These are phyloP conservation scores for Amanita phalloides DNA, from an alignment of 768 basidiomycete species.

Conservation along the genomic window DNA sequence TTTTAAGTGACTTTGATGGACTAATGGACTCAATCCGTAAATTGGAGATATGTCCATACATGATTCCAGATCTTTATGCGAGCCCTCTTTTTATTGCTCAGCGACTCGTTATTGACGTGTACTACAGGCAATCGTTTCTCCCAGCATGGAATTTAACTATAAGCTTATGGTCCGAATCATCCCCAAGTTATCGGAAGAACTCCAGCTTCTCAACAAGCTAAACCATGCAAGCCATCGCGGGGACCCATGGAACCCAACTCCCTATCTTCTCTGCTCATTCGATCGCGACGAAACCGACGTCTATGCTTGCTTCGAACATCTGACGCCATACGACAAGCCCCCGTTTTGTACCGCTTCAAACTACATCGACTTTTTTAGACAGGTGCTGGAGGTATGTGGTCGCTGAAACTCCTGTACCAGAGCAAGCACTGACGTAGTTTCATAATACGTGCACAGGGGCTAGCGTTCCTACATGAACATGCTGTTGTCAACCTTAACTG, in stretches of 20 bases:
- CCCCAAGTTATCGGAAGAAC: conserved; percentile 23
- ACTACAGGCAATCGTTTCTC: conserved; percentile 18
- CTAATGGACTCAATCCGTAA: conserved; percentile 14
- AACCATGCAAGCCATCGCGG: conserved; percentile 31
- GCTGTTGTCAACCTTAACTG: conserved; percentile 25
- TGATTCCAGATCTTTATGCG: not conserved
- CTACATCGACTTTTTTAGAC: conserved; percentile 40
- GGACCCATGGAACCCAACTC: conserved; percentile 47
- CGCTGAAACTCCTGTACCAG: not conserved
- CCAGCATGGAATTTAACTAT: conserved; percentile 12
- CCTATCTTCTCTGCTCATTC: conserved; percentile 32
- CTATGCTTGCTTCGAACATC: conserved; percentile 33
- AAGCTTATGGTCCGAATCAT: conserved; percentile 32
- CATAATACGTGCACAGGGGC: conserved; percentile 17
- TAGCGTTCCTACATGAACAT: conserved; percentile 39
- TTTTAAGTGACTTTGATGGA: conserved; percentile 12
- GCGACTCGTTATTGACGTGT: conserved; percentile 14
- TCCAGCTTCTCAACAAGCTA: conserved; percentile 29
- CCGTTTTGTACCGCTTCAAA: conserved; percentile 34
- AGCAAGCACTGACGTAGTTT: not conserved
- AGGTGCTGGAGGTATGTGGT: conserved; percentile 33
- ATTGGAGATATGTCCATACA: conserved; percentile 13
- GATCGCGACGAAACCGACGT: conserved; percentile 26
- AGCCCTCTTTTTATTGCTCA: not conserved
- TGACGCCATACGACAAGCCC: conserved; percentile 33